Evolutionary conservation across 164 flowering plant genomes (phyloP), one percentile per base, ranked within the genome.

Genomic region (Echeveria elegans): DNA sequence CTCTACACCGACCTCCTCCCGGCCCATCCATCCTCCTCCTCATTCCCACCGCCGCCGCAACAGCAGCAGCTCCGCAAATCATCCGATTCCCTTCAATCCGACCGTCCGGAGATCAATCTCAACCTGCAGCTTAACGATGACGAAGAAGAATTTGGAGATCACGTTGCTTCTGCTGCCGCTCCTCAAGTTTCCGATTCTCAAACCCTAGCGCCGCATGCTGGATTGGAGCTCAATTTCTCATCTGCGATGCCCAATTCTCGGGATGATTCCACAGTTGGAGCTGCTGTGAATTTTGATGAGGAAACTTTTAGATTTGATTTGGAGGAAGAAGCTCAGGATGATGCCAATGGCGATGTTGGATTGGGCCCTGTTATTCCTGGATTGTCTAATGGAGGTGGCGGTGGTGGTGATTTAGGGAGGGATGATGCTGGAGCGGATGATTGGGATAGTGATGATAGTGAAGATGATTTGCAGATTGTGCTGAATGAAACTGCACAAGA

Each of bases 381-480:
- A 15, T 29, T 56, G 61, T 56, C 32, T 5, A 14, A 18, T 56
- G 56, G 56, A 50, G 11, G 11, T 2, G 56, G 56, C 6, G 2
- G n/a, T 47, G 52, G 52, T 47, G 29, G 12, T 24, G 26, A 60
- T 62, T 36, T 63, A 48, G 37, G 62, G 70, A 6, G 50, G 48
- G 63, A 14, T 8, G 29, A 63, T 32, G 80, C 60, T 21, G 84
- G 63, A 11, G 87, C 75, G 15, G 93, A 86, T 31, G 95, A 87
- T 69, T 87, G 93, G 89, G 96, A 88, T 56, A 89, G 96, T 78
- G 95, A 63, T 32, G 66, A 92, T 38, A 95, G 99, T 72, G 98
- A 95, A 47, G 99, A 90, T 68, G 99, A 90, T 80, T 75, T 95
- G 78, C 92, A 88, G 81, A 95, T 95, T 70, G 96, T 95, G 23